A percentile compares a stretch with the other conserved stretches of the same genome.
phyloP scores from a whole-genome alignment of 2,329 filamentous ascomycete genomes.

The Paecilomyces sp. region DNA sequence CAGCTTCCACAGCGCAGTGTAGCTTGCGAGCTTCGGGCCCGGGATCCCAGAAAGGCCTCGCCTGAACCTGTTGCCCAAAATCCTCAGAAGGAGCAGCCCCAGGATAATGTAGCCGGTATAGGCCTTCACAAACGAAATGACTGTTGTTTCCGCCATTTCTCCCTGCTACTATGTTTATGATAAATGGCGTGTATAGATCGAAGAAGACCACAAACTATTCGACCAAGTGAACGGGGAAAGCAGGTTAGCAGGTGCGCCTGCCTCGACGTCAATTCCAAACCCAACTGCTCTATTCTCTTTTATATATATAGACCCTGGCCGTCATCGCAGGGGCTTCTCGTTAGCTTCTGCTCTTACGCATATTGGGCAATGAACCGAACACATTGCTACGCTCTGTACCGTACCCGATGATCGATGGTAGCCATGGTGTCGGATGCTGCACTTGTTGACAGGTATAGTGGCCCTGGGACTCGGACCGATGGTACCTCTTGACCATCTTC shows the following conservation, averaged over 20 bases:
- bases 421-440: neutral
- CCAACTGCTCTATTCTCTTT: neutral
- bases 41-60: constrained; percentile 7
- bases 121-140: neutral
- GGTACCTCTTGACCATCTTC: neutral
- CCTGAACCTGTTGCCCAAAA: constrained; percentile 5
- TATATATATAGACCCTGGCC: neutral
- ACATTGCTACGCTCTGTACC: neutral
- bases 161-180: neutral
- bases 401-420: neutral
- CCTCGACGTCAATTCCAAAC: neutral
- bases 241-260: neutral
- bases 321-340: neutral
- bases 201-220: neutral
- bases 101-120: neutral
- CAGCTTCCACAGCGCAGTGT: constrained; percentile 11
- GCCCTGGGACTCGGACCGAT: neutral
- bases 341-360: neutral
- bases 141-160: neutral
- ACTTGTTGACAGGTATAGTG: neutral
- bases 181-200: neutral
- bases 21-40: constrained; percentile 7
- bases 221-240: neutral
- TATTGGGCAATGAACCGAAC: neutral
- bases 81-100: neutral